Base-by-base conservation (phyloP, 2,329 filamentous ascomycete genomes). In the Trichoderma sp. region DNA sequence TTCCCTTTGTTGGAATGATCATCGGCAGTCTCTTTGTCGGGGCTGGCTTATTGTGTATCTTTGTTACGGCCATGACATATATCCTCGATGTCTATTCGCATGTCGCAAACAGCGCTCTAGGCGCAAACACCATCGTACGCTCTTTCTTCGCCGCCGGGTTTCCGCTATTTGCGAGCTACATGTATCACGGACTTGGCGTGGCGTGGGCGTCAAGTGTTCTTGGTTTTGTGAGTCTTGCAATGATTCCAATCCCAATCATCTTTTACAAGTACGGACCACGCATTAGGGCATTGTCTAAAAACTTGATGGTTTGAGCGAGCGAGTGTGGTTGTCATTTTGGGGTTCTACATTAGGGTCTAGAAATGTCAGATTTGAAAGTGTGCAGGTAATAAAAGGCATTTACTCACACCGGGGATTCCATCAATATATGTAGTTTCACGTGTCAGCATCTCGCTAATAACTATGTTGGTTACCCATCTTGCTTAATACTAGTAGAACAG, bases 131-230 rank as follows among this genome's bases (percentile, higher is more conserved):
- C 1, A 74, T 78, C 54, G 69, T 77, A 50, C 75, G 76, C 60
- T 90, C 86, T 2, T 77, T 88, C 4, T 89, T 92, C 70, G 90
- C 89, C 15, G 88, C 87, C 0, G 88, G 85, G 0, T 37, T 72
- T 8, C 70, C 71, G 1, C 25, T 71, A 1, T 68, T 69, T 7
- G 69, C 71, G 8, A 39, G 42, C 3, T 65, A 57, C 35, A 72
- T 72, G 70, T 73, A 71, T 13, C 12, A 32, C 0, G 32, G 27
- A 1, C 67, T 72, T 1, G 71, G 71, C 2, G 66, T 71, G 5
- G 65, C 69, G 9, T 73, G 71, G 71, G 71, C 71, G n/a, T 67
- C 58, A 10, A 70, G 61, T 4, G 45, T 71, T 4, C 42, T 71
- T 15, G 70, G 65, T 0, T 69, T 71, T 3, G 22, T 68, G 4